Base-by-base conservation (phyloP, 805 yeast species). In the Wickerhamomyces canadensis region DNA sequence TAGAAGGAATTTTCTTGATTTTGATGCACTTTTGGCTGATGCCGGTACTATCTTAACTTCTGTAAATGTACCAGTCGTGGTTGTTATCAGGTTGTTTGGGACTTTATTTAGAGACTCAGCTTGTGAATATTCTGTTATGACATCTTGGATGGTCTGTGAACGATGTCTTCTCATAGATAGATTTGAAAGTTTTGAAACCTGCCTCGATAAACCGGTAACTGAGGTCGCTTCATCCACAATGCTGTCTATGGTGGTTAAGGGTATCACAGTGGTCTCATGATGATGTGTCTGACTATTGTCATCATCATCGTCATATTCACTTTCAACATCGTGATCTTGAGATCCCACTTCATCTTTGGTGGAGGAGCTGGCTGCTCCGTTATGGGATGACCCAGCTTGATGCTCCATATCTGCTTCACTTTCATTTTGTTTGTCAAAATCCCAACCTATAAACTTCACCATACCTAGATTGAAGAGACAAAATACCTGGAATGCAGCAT, bases 401-500 rank as follows among this genome's bases (percentile, higher is more conserved):
- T 29, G 11, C 10, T 19, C 14, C 5, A 36, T 24, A 4, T 43
- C 40, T 12, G 33, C 33, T 13, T 45, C 45, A 7, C 19, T n/a
- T 56, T 60, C 32, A 17, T 56, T 58, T 16, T 48, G 41, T 27
- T 50, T 51, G 14, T 47, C 57, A 53, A 86, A 83, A 56, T 86
- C 96, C 61, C 70, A 64, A 43, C 76, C 81, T 14, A 85, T 67
- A 41, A 86, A 59, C 43, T 76, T 65, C 49, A 77, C 80, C 4
- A 84, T 79, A 9, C 95, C 95, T 21, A 81, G 54, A 47, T 83
- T 80, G 61, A 86, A 86, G 3, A 47, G 82, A n/a, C 28, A 24
- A 30, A 31, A 35, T 4, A 17, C 31, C 19, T 35, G 38, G 24
- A 81, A 67, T 4, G 85, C 81, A 37, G 79, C 63, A 47, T 79